Evolutionary conservation across 179 eudicot species (phyloP), one percentile per base, ranked within the genome.

Genomic region (Monotropa hypopitys): DNA sequence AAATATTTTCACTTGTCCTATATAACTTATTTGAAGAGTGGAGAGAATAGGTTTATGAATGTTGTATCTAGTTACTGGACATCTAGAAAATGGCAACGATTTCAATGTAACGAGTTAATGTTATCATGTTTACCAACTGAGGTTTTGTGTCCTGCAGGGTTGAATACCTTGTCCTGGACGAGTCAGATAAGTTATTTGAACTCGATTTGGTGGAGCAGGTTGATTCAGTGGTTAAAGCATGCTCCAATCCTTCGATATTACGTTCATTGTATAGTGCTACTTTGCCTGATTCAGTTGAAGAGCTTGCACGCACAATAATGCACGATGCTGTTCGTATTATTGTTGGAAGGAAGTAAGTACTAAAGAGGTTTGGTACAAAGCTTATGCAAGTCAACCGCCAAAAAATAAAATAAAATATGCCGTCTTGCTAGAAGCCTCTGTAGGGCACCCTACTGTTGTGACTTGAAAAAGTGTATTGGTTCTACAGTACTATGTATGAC

Each of bases 251-350:
- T 61, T 88, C 96, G 43, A 87, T 93, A 35, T 33, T 91, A 72
- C 92, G 99, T 35, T 93, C 97, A 72, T 78, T 96, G 80, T 96
- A 91, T 74, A 96, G 99, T 84, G 99, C 99, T 78, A 96, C 99
- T 78, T 86, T 96, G 78, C 99, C 99, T 56, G 99, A 96, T 90
- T 77, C 96, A 18, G 99, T 96, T 54, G 98, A 96, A 88, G 96
- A 96, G 42, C 99, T 93, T 77, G 99, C 99, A 84, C 93, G 98
- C 33, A 91, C 98, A 70, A 86, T 93, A 81, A 96, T 96, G 97
- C 99, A 93, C 78, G 99, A 93, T 83, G 98, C 99, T 75, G 89
- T 96, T 66, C 89, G 99, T 71, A 86, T 96, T 21, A 93, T 96
- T 72, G 87, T 96, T 76, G 99, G 99, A 80, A 84, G 87, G 79